These are phyloP conservation scores for Rhytidhysteron rufulum DNA, from an alignment of 2,329 filamentous ascomycete genomes.

Conservation along the genomic window DNA sequence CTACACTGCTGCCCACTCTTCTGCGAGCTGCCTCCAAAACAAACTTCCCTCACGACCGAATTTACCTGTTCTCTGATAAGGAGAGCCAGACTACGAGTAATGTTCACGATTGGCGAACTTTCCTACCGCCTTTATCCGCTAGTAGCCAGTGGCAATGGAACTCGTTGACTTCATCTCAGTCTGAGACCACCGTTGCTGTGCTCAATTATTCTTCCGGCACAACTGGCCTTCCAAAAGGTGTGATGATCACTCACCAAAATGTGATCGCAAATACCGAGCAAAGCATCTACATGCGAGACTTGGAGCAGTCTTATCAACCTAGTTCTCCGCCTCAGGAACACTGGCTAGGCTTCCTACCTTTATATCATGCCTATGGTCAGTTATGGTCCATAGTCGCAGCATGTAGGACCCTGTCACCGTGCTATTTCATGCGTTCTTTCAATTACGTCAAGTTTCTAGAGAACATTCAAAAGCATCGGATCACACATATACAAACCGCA, in stretches of 20 bases:
- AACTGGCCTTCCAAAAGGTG: slow-evolving; percentile 43
- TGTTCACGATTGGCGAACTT: slow-evolving; percentile 41
- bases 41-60: slow-evolving; percentile 38
- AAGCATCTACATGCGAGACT: slow-evolving; percentile 36
- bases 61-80: slow-evolving; percentile 49
- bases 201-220: slow-evolving; percentile 35
- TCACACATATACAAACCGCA: slow-evolving; percentile 39
- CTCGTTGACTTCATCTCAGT: slow-evolving; percentile 32
- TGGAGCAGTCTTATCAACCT: slow-evolving; percentile 23
- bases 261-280: slow-evolving; percentile 39
- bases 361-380: slow-evolving; percentile 43
- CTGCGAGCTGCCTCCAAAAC: slow-evolving; percentile 42
- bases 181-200: slow-evolving; percentile 22
- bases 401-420: slow-evolving; percentile 27
- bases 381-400: slow-evolving; percentile 38
- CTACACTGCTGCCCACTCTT: slow-evolving; percentile 41
- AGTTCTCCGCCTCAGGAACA: slow-evolving; percentile 20
- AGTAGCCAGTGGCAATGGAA: slow-evolving; percentile 42
- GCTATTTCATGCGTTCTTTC: slow-evolving; percentile 40
- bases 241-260: slow-evolving; percentile 43
- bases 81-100: slow-evolving; percentile 25
- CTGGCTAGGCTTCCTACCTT: slow-evolving; percentile 35
- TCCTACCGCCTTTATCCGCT: slow-evolving; percentile 33
- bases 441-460: slow-evolving; percentile 29
- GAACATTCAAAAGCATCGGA: slow-evolving; percentile 31